A percentile compares a stretch with the other conserved stretches of the same genome.
Evolutionary conservation across 225 moss, liverwort and hornwort species (phyloP).

Genomic region (Thuidium tamariscinum): DNA sequence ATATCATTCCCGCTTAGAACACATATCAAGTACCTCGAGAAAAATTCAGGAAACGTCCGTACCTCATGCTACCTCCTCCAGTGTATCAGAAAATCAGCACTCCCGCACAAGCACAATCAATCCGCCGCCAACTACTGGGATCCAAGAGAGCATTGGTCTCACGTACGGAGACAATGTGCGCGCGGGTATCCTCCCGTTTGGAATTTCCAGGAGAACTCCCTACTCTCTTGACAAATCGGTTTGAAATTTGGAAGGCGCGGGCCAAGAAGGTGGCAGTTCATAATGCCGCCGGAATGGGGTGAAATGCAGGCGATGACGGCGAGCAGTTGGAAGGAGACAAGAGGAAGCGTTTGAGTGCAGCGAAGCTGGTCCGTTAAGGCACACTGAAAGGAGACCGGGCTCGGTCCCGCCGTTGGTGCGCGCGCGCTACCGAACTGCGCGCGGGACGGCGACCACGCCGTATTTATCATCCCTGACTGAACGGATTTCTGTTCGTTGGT

Average conservation of each 20-base stretch:
- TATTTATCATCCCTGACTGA: background rate
- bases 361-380: background rate
- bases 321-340: background rate
- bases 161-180: background rate
- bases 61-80: conserved; percentile 6
- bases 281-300: conserved; percentile 6
- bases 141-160: background rate
- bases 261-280: background rate
- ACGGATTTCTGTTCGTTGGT: background rate
- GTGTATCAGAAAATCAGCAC: background rate
- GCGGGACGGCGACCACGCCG: background rate
- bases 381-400: background rate
- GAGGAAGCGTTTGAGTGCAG: background rate
- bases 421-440: background rate
- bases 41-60: background rate
- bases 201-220: background rate
- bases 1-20: background rate
- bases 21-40: background rate
- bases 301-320: conserved; percentile 2
- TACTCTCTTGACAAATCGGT: background rate
- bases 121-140: background rate
- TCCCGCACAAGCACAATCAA: background rate
- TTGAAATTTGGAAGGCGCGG: background rate
- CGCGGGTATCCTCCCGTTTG: background rate
- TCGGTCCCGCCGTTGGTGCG: background rate